Evolutionary conservation across 2,329 filamentous ascomycete species (phyloP), one percentile per base, ranked within the genome.

Genomic region (Claviceps quebecensis): DNA sequence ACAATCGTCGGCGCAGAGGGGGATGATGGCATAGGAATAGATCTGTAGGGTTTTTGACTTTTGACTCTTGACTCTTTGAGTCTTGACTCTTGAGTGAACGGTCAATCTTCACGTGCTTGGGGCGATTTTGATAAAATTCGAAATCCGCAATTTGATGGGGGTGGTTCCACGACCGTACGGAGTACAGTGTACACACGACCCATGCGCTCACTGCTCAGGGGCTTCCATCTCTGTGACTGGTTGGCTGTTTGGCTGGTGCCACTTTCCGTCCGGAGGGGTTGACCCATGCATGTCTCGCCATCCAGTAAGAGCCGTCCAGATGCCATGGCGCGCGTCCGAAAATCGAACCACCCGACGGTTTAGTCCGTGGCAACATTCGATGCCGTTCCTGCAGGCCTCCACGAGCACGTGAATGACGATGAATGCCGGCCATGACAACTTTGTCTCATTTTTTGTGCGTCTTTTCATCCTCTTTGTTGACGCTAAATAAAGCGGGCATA

Each of bases 291-390:
- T 11, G 14, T 14, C 7, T 34, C 4, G 19, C 29, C 19, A 36
- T 23, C 48, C 48, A 49, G 26, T 49, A 14, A 14, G n/a, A 44
- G 17, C 29, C 26, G 36, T 11, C 16, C 23, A 37, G 5, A 8
- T 2, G 47, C 16, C 5, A 37, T 36, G 19, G 5, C 40, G 13
- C 17, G 22, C 17, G 40, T 19, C 40, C 29, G 23, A 19, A 38
- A 37, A 45, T 49, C 48, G 48, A 49, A 49, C 48, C 48, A 49
- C 48, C 38, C 40, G 29, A 38, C 34, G 14, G 19, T 26, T 19
- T 43, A n/a, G 47, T 43, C 19, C 39, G 13, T 34, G 19, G 23
- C 9, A 46, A 36, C 44, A 46, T 49, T 48, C 36, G 36, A 23
- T 34, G 34, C 7, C 13, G 34, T 41, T 38, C 48, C 49, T 53